phyloP scores from a whole-genome alignment of 225 moss, liverwort and hornwort genomes.

The Physcomitrium patens region DNA sequence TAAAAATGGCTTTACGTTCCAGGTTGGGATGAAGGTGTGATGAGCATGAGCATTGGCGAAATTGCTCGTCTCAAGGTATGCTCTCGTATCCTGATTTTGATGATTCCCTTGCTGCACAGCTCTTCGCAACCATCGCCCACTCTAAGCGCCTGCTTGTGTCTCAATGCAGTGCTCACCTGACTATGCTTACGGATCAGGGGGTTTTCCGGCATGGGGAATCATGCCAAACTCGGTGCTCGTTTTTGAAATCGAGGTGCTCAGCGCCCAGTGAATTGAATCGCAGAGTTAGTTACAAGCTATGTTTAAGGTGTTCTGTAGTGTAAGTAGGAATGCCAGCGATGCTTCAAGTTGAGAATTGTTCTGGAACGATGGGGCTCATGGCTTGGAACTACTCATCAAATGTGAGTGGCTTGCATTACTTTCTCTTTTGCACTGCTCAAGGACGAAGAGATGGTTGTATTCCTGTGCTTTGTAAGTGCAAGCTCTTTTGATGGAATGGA shows the following conservation, averaged over 20 bases:
- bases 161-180: conserved; percentile 83
- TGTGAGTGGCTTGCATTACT: no score
- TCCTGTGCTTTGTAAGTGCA: no score
- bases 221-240: conserved; percentile 66
- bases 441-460: no score
- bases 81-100: background rate
- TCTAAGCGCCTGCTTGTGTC: background rate
- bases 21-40: conserved; percentile 98
- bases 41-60: conserved; percentile 87
- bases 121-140: background rate
- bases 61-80: conserved; percentile 75
- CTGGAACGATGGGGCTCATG: no score
- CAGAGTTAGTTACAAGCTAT: no score
- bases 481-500: no score
- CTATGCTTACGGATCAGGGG: conserved; percentile 78
- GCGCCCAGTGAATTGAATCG: conserved; percentile 35
- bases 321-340: no score
- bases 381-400: no score
- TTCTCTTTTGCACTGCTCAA: no score
- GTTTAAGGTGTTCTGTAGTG: no score
- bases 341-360: no score
- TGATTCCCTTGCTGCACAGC: background rate
- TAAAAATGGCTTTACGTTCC: conserved; percentile 18
- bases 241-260: conserved; percentile 91
- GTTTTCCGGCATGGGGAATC: conserved; percentile 81